Evolutionary conservation across 306 rosid species (phyloP).

Genomic region (Lathyrus sativus): DNA sequence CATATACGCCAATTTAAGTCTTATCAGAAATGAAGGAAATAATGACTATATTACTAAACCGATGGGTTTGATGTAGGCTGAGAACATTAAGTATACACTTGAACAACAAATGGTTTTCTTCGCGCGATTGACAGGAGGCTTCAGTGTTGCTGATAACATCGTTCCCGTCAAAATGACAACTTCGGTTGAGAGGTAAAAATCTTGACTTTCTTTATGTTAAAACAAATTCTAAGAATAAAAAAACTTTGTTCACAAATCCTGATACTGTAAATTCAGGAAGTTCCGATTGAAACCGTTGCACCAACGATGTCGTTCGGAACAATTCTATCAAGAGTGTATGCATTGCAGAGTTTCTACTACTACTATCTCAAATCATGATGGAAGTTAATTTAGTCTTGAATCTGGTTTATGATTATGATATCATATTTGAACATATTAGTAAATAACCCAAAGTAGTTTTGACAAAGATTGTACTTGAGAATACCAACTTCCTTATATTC

Average conservation of each 20-base stretch:
- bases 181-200: conserved; percentile 49
- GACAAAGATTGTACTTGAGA: too few species aligned
- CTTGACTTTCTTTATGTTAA: conserved; percentile 20
- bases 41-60: conserved; percentile 29
- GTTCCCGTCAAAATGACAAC: conserved; percentile 79
- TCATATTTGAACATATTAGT: too few species aligned
- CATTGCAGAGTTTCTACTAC: conserved; percentile 8
- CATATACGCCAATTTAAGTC: conserved; percentile 12
- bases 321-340: conserved; percentile 15
- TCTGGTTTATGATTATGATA: neutral
- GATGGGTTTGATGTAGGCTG: conserved; percentile 65
- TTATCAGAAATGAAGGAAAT: conserved; percentile 10
- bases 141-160: conserved; percentile 79
- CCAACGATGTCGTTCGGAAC: neutral
- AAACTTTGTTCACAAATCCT: neutral
- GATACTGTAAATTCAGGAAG: conserved; percentile 10
- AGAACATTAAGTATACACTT: conserved; percentile 85
- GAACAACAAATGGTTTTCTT: conserved; percentile 99
- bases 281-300: conserved; percentile 7
- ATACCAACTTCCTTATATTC: too few species aligned
- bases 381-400: neutral
- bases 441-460: too few species aligned
- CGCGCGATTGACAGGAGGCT: conserved; percentile 78
- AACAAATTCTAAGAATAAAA: neutral
- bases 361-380: conserved; percentile 13